Base-by-base conservation (phyloP, 1,284 basidiomycete species). In the Phellinidium pouzarii region DNA sequence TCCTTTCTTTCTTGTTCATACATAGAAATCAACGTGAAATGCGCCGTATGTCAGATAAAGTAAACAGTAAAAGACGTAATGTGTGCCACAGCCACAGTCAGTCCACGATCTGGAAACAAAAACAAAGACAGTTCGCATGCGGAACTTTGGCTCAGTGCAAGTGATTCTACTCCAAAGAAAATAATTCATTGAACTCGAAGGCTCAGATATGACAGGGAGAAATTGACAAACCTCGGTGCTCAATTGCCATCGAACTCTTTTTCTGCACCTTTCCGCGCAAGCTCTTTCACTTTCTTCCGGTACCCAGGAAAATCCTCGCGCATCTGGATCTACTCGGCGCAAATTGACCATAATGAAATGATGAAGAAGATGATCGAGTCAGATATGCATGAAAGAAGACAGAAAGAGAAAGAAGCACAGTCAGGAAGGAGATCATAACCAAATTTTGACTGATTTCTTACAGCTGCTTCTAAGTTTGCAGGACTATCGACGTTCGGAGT, bases 391-490 rank as follows among this genome's bases (percentile, higher is more conserved):
- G 14, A 25, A 9, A 6, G 27, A 12, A 17, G 9, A 29, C n/a
- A 9, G 6, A 25, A n/a, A 7, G 6, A 29, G 20, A 20, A 6
- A 44, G 44, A 8, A 38, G 38, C 38, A 22, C 26, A 52, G 14
- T 29, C 14, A 47, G 42, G 8, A 19, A 40, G n/a, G n/a, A 7
- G 4, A 14, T 27, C 26, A 5, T 19, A 26, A 12, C 40, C 9
- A 23, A 23, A 42, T 38, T 22, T 8, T 25, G 3, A 44, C 25
- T 17, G 41, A 23, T 31, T 31, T 19, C 66, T 54, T 34, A 67
- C 67, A 17, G 94, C 94, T 0, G 96, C 95, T 64, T 99, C 94
- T 22, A 99, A 89, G 64, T 99, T 99, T 1, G 95, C 95, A 2
- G 95, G 95, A 58, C 94, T 97, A 68, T 95, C 94, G 55, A 86